phyloP scores from a whole-genome alignment of 1,284 basidiomycete genomes.

The Trichosporon sp. region DNA sequence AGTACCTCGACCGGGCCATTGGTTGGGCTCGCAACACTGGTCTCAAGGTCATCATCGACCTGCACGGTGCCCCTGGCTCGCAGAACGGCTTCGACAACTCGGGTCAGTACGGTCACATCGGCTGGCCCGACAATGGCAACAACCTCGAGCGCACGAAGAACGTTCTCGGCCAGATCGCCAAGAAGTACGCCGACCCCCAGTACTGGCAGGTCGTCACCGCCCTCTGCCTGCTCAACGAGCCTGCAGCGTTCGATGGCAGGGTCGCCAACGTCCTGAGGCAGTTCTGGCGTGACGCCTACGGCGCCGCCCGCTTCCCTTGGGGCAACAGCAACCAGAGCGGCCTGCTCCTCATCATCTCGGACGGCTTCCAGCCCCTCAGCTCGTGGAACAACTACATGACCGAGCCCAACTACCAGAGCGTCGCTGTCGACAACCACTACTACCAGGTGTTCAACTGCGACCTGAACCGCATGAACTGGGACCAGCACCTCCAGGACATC shows the following conservation, averaged over 20 bases:
- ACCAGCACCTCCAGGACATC: conserved; percentile 66
- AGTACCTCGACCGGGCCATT: conserved; percentile 64
- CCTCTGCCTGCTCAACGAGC: conserved; percentile 63
- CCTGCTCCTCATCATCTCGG: conserved; percentile 68
- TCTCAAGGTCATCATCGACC: conserved; percentile 70
- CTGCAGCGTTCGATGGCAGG: conserved; percentile 69
- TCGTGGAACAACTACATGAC: conserved; percentile 73
- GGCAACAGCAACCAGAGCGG: conserved; percentile 37
- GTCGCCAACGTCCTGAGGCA: conserved; percentile 64
- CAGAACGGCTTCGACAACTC: conserved; percentile 82
- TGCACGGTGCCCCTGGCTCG: conserved; percentile 78
- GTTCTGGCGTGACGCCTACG: conserved; percentile 65
- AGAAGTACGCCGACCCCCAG: conserved; percentile 27
- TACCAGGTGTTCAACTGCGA: conserved; percentile 74
- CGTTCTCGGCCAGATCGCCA: conserved; percentile 39
- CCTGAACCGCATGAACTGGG: conserved; percentile 63
- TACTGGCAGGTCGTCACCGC: conserved; percentile 67
- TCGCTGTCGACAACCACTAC: conserved; percentile 80
- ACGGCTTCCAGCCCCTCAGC: conserved; percentile 77
- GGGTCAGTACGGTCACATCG: conserved; percentile 60
- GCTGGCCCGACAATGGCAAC: conserved; percentile 11
- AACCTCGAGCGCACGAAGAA: conserved; percentile 57
- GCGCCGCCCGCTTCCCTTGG: conserved; percentile 74
- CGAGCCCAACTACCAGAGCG: conserved; percentile 63
- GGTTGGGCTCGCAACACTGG: conserved; percentile 75